Base-by-base conservation (phyloP, 116 monocot genomes). In the Papilionanthe hybrid region DNA sequence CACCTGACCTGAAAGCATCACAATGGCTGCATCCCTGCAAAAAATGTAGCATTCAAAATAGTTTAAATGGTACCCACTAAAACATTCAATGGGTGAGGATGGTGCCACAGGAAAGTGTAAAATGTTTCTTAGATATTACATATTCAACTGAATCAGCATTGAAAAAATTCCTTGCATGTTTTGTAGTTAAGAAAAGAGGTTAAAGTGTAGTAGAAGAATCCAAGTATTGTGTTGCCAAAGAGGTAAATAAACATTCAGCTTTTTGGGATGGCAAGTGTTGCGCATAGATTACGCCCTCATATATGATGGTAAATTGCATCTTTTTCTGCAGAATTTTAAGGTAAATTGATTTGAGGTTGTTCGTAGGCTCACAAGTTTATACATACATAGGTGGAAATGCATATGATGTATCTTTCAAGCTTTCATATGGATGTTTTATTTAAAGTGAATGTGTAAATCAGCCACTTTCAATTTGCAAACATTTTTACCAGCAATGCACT, bases 1-100 rank as follows among this genome's bases (percentile, higher is more conserved):
- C 63, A 84, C 77, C 84, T 96, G 96, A 78, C 96, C 96, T 82
- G 92, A 89, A 72, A 96, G 96, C 96, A 96, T 96, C 19, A 96
- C 96, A 83, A 86, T 75, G 41, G 96, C 86, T 56, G 96, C 93
- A 84, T 95, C 82, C 79, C 92, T 95, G 80, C 30, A 58, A 76
- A 81, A 56, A 65, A 56, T 65, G 28, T 63, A 7, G 56, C 15
- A 41, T 55, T 55, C 32, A 56, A n/a, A 55, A 77, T 9, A 75
- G 28, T 75, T 50, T 49, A 18, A 75, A 75, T 20, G 20, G 27
- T 75, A 47, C 4, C 47, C 23, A 75, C n/a, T 25, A 75, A n/a
- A 28, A 50, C 12, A 25, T 75, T 73, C 3, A 43, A 43, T 19
- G 5, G 43, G 44, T 6, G 73, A 53, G 15, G 43, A 73, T 25